Percentiles rank a stretch among this genome's conserved stretches.
phyloP scores from a whole-genome alignment of 169 alveolate species.

The Plasmodium sp. region DNA sequence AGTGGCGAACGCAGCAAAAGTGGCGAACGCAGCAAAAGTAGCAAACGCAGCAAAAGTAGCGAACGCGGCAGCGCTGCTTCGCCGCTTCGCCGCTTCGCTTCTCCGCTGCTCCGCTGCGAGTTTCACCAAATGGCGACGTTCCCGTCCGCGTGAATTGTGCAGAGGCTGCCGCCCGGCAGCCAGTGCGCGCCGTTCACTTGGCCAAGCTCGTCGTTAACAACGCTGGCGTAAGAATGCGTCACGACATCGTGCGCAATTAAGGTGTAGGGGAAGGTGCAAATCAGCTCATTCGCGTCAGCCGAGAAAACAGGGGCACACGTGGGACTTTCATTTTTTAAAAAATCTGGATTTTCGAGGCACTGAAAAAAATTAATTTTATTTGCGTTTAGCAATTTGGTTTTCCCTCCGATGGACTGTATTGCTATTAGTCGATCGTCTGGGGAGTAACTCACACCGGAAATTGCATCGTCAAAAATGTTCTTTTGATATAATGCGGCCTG shows the following conservation, averaged over 20 bases:
- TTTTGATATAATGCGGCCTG: not conserved
- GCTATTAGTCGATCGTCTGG: constrained; percentile 22
- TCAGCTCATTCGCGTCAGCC: not conserved
- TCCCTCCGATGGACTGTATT: constrained; percentile 7
- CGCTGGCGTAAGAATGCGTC: constrained; percentile 2
- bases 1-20: not conserved
- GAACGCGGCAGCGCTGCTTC: not conserved
- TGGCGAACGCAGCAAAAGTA: not conserved
- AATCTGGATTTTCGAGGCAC: constrained; percentile 3
- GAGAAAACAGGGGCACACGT: not conserved
- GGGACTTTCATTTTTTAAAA: not conserved
- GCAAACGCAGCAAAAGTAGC: not conserved
- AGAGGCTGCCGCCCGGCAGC: not conserved
- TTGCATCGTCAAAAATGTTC: not conserved
- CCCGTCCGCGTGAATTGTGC: constrained; percentile 4
- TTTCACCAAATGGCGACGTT: constrained; percentile 7
- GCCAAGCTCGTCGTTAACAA: not conserved
- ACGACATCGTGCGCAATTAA: constrained; percentile 1
- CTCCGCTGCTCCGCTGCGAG: too few relatives aligned
- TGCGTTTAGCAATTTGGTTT: constrained; percentile 5
- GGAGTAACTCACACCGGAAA: constrained; percentile 4
- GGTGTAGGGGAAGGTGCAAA: not conserved
- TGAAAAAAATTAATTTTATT: constrained; percentile 15
- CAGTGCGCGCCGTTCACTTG: constrained; percentile 15
- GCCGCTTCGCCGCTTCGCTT: too few relatives aligned